These are phyloP conservation scores for Xylariaceae sp. DNA, from an alignment of 2,329 filamentous ascomycete species.

Conservation along the genomic window DNA sequence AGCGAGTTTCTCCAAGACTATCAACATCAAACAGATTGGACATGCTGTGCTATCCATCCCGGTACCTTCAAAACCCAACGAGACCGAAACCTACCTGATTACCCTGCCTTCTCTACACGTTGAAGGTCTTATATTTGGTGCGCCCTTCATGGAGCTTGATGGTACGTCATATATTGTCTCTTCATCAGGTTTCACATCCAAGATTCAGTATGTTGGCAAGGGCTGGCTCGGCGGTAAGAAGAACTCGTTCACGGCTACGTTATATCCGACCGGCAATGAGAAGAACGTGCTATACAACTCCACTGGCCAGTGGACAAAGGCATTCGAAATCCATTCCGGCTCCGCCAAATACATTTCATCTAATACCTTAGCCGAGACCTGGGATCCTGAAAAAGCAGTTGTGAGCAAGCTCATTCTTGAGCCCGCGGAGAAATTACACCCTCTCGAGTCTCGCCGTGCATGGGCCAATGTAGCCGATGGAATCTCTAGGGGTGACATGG, in stretches of 20 bases:
- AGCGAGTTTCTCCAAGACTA: conserved; percentile 45
- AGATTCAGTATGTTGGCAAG: conserved; percentile 43
- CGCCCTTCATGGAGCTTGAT: conserved; percentile 44
- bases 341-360: conserved; percentile 28
- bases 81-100: conserved; percentile 44
- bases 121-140: conserved; percentile 42
- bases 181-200: conserved; percentile 41
- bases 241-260: conserved; percentile 42
- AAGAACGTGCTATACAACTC: conserved; percentile 36
- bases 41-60: conserved; percentile 47
- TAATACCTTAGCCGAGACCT: conserved; percentile 32
- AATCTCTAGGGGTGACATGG: conserved; percentile 69
- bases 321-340: conserved; percentile 33
- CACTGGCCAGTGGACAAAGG: conserved; percentile 40
- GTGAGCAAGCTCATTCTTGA: conserved; percentile 31
- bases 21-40: conserved; percentile 46
- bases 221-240: conserved; percentile 41
- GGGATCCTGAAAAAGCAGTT: conserved; percentile 34
- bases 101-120: conserved; percentile 45
- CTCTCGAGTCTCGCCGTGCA: conserved; percentile 72
- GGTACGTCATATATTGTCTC: conserved; percentile 42
- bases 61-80: conserved; percentile 28
- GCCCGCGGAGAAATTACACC: conserved; percentile 65
- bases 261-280: conserved; percentile 37
- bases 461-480: conserved; percentile 73